Base-by-base conservation (phyloP, 148 eudicot species). In the Spergularia bocconei region DNA sequence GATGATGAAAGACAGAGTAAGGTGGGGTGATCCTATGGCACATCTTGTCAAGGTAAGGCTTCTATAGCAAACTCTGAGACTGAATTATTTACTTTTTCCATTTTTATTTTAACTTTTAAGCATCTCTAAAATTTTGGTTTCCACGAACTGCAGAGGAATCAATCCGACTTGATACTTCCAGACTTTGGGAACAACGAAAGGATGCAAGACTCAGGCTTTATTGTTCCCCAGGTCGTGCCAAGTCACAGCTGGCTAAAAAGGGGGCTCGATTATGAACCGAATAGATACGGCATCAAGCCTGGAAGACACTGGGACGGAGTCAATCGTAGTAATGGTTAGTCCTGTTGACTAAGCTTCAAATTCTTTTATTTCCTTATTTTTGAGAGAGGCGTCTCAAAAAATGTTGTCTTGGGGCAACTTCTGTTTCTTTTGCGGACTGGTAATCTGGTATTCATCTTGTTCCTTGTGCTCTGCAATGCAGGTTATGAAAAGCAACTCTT, bases 21-120 rank as follows among this genome's bases (percentile, higher is more conserved):
- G 99, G 81, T 95, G 96, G 96, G 99, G 99, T 77, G 99, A 95
- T 80, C 99, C 99, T n/a, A 95, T 95, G 99, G 97, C 99, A 33
- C 96, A 92, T 84, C 82, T 95, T 79, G 98, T 89, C 68, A 91
- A 95, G 96, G 99, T 88, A 77, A 64, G 50, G 39, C 5, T 56
- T 17, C 2, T 47, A 52, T 23, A 17, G 52, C 52, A 72, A 44
- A 41, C 19, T 64, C 41, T 48, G 4, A 29, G 48, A 14, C 38
- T 23, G 39, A 44, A 61, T 48, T 25, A 44, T 69, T n/a, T n/a
- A 23, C 63, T 38, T 54, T 9, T 11, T 19, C 8, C 13, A 48
- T 20, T 69, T 54, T 16, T 8, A 11, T 14, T 52, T 15, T 29
- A 29, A 29, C 36, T 29, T 29, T 29, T 25, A 23, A 52, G 25